Percentiles rank a stretch among this genome's conserved stretches.
Evolutionary conservation across 192 early-diverging fungal species (phyloP).

Genomic region (Coemansia brasiliensis): DNA sequence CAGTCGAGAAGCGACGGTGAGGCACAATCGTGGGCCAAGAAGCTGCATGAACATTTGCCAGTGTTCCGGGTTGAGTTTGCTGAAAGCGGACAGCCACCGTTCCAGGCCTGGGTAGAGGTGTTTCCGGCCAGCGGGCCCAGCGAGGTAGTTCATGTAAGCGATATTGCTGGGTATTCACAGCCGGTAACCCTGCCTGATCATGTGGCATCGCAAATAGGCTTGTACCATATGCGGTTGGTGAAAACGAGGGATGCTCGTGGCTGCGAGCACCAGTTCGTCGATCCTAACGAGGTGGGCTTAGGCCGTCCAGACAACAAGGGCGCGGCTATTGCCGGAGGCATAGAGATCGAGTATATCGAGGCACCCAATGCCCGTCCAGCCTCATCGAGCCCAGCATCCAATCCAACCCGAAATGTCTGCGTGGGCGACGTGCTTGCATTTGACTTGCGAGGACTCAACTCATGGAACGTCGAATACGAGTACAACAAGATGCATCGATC

Average conservation of each 20-base stretch:
- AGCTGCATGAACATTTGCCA: constrained; percentile 37
- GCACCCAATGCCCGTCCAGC: constrained; percentile 45
- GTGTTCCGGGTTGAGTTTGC: constrained; percentile 51
- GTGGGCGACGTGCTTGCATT: constrained; percentile 68
- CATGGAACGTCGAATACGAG: constrained; percentile 62
- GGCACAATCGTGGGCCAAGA: constrained; percentile 40
- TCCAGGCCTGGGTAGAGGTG: constrained; percentile 52
- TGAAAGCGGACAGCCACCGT: constrained; percentile 20
- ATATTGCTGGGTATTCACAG: constrained; percentile 26
- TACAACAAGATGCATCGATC: constrained; percentile 38
- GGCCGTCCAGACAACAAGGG: constrained; percentile 18
- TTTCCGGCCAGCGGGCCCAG: constrained; percentile 41
- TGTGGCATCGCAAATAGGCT: constrained; percentile 45
- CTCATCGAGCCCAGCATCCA: constrained; percentile 30
- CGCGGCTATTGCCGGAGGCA: constrained; percentile 35
- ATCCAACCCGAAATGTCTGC: constrained; percentile 54
- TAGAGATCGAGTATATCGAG: constrained; percentile 56
- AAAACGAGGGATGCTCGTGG: constrained; percentile 43
- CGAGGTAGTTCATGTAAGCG: constrained; percentile 36
- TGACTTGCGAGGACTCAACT: constrained; percentile 63
- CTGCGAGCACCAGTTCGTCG: constrained; percentile 46
- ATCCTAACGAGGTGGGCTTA: constrained; percentile 19
- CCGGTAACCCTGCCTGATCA: constrained; percentile 30
- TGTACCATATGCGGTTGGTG: constrained; percentile 48
- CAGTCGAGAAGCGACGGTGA: constrained; percentile 30